These are phyloP conservation scores for Aethionema arabicum DNA, from an alignment of 345 rosid genomes.

Conservation along the genomic window DNA sequence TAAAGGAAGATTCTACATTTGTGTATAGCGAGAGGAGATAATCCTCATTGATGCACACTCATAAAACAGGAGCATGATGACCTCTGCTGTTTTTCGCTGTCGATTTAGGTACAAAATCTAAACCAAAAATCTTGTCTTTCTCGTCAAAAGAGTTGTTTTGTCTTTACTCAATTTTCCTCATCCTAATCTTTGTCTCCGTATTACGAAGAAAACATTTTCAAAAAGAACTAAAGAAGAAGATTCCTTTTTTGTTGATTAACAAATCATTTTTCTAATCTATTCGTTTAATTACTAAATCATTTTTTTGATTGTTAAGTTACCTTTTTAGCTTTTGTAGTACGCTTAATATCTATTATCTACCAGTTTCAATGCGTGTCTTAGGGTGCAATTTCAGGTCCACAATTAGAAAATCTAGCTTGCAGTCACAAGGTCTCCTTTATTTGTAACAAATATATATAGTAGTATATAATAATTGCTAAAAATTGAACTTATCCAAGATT, in stretches of 20 bases:
- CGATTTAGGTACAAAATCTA: slow-evolving; percentile 24
- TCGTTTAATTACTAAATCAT: slow-evolving; percentile 2
- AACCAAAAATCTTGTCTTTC: slow-evolving; percentile 13
- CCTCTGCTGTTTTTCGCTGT: slow-evolving; percentile 20
- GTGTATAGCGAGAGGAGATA: slow-evolving; percentile 34
- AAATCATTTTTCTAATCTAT: background rate
- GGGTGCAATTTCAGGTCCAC: slow-evolving; percentile 23
- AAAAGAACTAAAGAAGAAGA: slow-evolving; percentile 4
- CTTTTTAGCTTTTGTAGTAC: slow-evolving; percentile 16
- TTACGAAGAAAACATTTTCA: background rate
- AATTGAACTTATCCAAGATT: slow-evolving; percentile 1
- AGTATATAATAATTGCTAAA: background rate
- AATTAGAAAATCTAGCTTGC: background rate
- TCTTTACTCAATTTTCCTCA: slow-evolving; percentile 20
- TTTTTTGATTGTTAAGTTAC: too few species aligned
- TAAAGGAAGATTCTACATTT: slow-evolving; percentile 28
- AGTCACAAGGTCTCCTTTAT: too few species aligned
- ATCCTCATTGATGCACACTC: slow-evolving; percentile 29
- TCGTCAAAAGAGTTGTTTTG: slow-evolving; percentile 16
- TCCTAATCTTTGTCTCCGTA: slow-evolving; percentile 13
- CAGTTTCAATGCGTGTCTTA: slow-evolving; percentile 30
- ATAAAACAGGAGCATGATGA: slow-evolving; percentile 20
- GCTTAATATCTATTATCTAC: slow-evolving; percentile 11
- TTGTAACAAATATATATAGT: too few species aligned
- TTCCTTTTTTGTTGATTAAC: slow-evolving; percentile 10